Conservation (phyloP, 2,329 filamentous ascomycete species). For the Oidium heveae region DNA sequence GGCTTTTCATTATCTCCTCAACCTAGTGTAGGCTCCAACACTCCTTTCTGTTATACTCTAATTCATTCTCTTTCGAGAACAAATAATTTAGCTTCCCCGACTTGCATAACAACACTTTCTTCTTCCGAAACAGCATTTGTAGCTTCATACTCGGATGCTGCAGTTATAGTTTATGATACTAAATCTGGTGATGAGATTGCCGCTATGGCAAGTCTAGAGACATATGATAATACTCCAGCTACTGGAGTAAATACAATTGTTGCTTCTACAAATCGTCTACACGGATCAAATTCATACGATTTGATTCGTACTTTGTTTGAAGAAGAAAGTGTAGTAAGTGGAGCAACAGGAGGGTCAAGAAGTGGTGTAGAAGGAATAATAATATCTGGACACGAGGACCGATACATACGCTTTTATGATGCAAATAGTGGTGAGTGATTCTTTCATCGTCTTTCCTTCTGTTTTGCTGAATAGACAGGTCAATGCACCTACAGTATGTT, state of each 20-base stretch:
- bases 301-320: conserved; percentile 34
- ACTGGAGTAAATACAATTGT: conserved; percentile 79
- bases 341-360: conserved; percentile 51
- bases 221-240: conserved; percentile 65
- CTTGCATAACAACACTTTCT: conserved; percentile 78
- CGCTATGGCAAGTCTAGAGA: conserved; percentile 80
- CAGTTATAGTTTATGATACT: conserved; percentile 80
- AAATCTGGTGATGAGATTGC: conserved; percentile 67
- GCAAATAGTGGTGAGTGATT: conserved; percentile 74
- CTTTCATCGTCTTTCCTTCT: neutral
- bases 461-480: conserved; percentile 26
- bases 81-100: conserved; percentile 50
- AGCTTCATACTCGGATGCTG: conserved; percentile 74
- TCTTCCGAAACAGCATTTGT: conserved; percentile 68
- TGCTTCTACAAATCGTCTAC: conserved; percentile 60
- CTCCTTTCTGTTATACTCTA: conserved; percentile 68
- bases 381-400: conserved; percentile 90
- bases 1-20: conserved; percentile 80
- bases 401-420: conserved; percentile 91
- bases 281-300: conserved; percentile 34
- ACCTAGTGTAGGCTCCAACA: conserved; percentile 61
- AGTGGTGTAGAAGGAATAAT: conserved; percentile 78
- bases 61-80: conserved; percentile 62
- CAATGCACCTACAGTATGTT: conserved; percentile 99
- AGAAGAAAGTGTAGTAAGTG: conserved; percentile 54